Conservation (phyloP, 805 yeast genomes). For the Lipomyces lipofer region DNA sequence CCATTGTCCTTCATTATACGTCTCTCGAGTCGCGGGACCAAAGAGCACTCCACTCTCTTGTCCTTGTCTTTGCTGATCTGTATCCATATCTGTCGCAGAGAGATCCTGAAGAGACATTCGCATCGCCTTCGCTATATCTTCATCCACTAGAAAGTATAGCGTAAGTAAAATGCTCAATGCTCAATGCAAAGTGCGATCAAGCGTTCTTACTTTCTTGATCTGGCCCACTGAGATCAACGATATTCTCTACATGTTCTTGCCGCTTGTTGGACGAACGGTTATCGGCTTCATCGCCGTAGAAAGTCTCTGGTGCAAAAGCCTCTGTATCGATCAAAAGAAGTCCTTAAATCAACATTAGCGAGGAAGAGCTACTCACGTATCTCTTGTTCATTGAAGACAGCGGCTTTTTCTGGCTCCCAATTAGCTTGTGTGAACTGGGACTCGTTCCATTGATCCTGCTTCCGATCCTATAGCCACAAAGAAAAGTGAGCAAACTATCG, state of each 20-base stretch:
- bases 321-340: conserved; percentile 1
- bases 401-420: conserved; percentile 6
- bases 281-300: conserved; percentile 12
- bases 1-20: conserved; percentile 34
- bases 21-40: conserved; percentile 32
- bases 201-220: too few species aligned
- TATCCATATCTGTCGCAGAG: conserved; percentile 4
- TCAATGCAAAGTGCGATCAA: too few species aligned
- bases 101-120: conserved; percentile 26
- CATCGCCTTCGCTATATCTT: conserved; percentile 28
- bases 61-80: conserved; percentile 5
- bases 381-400: conserved; percentile 9
- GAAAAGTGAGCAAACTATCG: not conserved
- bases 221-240: not conserved
- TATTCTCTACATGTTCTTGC: too few species aligned
- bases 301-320: conserved; percentile 23
- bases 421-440: conserved; percentile 6
- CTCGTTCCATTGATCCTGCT: conserved; percentile 14
- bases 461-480: conserved; percentile 7
- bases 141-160: conserved; percentile 9
- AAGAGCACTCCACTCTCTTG: conserved; percentile 33
- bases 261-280: too few species aligned
- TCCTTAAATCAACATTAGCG: too few species aligned
- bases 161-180: not conserved
- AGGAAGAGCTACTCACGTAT: conserved; percentile 14